Conservation (phyloP, 768 basidiomycete genomes). For the Hericium rajendrae region DNA sequence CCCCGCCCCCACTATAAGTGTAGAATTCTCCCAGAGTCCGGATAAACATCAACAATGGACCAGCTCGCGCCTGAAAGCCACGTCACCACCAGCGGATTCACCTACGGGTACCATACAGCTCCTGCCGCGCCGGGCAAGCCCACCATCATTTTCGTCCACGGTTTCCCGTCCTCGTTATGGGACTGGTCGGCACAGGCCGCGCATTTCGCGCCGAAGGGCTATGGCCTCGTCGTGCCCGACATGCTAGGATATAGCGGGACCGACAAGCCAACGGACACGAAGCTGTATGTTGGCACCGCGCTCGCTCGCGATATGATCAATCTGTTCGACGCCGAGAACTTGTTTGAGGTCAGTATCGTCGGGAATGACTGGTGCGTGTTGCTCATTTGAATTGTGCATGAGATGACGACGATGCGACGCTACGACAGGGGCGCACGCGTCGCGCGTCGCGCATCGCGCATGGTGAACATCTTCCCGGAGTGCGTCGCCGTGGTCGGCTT, state of each 20-base stretch:
- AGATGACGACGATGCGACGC: too few relatives aligned
- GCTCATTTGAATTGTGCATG: background rate
- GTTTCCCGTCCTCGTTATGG: conserved; percentile 31
- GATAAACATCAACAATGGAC: too few relatives aligned
- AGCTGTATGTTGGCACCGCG: conserved; percentile 17
- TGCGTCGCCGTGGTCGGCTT: conserved; percentile 33
- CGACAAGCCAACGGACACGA: conserved; percentile 26
- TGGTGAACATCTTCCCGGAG: conserved; percentile 30
- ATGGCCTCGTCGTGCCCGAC: conserved; percentile 37
- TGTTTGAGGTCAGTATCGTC: conserved; percentile 21
- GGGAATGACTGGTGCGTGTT: conserved; percentile 25
- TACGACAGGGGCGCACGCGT: conserved; percentile 26
- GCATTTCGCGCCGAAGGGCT: conserved; percentile 30
- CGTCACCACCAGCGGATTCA: conserved; percentile 23
- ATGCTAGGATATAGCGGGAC: conserved; percentile 38
- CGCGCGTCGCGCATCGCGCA: conserved; percentile 16
- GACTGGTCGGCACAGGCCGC: conserved; percentile 34
- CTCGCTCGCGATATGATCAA: conserved; percentile 25
- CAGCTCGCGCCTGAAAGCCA: conserved; percentile 19
- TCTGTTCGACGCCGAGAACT: conserved; percentile 22
- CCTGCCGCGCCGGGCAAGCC: conserved; percentile 21
- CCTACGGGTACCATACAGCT: conserved; percentile 28
- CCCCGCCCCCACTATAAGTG: too few relatives aligned
- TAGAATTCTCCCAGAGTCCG: too few relatives aligned
- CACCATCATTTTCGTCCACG: conserved; percentile 34